Evolutionary conservation across 2,329 filamentous ascomycete genomes (phyloP).

Genomic region (Fusarium sp.): DNA sequence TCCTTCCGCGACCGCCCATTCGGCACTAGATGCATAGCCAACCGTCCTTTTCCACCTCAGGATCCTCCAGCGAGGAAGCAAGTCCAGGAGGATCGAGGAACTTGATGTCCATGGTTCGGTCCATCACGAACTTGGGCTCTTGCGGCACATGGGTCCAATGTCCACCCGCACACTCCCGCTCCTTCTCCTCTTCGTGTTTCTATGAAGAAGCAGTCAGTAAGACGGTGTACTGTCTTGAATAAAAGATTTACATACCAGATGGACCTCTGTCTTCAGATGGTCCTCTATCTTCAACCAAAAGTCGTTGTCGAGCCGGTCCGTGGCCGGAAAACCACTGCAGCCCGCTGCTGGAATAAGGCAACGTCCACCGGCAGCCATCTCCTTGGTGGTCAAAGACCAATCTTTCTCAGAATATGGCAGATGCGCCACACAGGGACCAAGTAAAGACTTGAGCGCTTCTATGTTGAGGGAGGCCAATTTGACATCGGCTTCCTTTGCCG

Average conservation of each 20-base stretch:
- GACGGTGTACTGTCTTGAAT: not conserved
- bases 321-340: too few species aligned
- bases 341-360: too few species aligned
- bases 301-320: too few species aligned
- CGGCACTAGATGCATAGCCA: not conserved
- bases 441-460: not conserved
- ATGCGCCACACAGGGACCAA: too few species aligned
- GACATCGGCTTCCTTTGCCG: not conserved
- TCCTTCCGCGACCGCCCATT: too few species aligned
- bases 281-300: not conserved
- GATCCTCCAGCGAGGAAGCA: not conserved
- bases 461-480: not conserved
- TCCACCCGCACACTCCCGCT: not conserved
- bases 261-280: not conserved
- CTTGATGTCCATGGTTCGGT: not conserved
- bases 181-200: not conserved
- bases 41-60: not conserved
- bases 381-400: too few species aligned
- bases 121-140: not conserved
- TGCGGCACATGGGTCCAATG: too few species aligned
- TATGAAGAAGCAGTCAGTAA: not conserved
- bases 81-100: not conserved
- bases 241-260: not conserved
- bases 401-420: too few species aligned
- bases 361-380: too few species aligned